Evolutionary conservation across 352 stramenopile species (phyloP).

Genomic region (Pythium dissimile): DNA sequence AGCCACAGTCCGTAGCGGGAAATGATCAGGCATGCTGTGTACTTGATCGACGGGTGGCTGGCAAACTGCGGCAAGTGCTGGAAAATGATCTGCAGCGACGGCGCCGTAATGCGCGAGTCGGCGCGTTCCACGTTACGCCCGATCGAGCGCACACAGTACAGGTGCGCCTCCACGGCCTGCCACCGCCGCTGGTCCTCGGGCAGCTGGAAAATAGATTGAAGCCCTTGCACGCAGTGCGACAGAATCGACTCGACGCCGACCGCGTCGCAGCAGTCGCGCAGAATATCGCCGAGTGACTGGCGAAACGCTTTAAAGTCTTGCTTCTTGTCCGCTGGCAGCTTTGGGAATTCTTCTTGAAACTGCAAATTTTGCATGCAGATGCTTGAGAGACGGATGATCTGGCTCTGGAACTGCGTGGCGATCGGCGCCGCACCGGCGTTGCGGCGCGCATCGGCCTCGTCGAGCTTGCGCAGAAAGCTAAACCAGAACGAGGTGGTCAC

Average conservation of each 20-base stretch:
- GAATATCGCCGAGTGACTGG: constrained; percentile 74
- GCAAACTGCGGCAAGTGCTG: constrained; percentile 70
- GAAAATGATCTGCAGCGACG: constrained; percentile 72
- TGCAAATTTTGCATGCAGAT: constrained; percentile 84
- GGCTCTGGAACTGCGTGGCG: constrained; percentile 35
- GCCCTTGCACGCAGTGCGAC: constrained; percentile 69
- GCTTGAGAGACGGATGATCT: constrained; percentile 52
- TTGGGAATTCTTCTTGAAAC: constrained; percentile 65
- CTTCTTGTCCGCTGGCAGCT: constrained; percentile 62
- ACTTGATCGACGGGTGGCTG: constrained; percentile 75
- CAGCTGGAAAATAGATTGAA: constrained; percentile 66
- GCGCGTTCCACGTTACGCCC: constrained; percentile 68
- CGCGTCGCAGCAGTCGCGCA: constrained; percentile 74
- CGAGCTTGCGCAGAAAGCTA: constrained; percentile 36
- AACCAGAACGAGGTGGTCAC: constrained; percentile 88
- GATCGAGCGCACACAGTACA: constrained; percentile 85
- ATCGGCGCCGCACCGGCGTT: background rate
- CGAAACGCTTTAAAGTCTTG: constrained; percentile 83
- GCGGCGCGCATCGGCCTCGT: background rate
- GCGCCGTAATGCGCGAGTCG: constrained; percentile 20
- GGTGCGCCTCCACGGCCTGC: constrained; percentile 75
- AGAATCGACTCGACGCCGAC: constrained; percentile 69
- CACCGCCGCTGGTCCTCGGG: constrained; percentile 43
- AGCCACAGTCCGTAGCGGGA: constrained; percentile 83
- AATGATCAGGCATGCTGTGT: constrained; percentile 83